Percentiles rank a stretch among this genome's conserved stretches.
These are phyloP conservation scores for Haplosporangium gracile DNA, from an alignment of 192 early-diverging fungal species.

Conservation along the genomic window DNA sequence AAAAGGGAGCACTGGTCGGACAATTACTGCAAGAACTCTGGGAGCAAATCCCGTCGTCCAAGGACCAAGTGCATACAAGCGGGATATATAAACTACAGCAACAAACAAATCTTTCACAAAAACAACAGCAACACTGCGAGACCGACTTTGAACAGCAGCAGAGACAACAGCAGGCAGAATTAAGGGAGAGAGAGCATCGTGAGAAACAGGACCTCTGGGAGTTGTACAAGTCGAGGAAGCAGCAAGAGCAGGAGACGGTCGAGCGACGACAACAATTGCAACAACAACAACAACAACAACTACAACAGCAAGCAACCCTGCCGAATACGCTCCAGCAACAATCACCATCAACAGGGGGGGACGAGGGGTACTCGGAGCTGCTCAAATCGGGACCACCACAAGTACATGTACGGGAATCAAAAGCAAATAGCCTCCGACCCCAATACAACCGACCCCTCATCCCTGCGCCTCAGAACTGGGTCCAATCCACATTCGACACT, in stretches of 20 bases:
- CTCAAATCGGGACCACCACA: not conserved
- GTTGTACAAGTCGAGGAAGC: not conserved
- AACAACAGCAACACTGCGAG: not conserved
- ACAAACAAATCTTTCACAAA: not conserved
- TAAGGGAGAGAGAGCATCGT: not conserved
- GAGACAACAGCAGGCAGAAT: not conserved
- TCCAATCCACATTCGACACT: not conserved
- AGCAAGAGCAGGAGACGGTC: not conserved
- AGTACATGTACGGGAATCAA: not conserved
- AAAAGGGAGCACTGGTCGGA: not conserved
- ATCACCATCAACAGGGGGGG: not conserved
- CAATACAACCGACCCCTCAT: not conserved
- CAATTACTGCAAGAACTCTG: not conserved
- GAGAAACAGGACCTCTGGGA: not conserved
- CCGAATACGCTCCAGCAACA: not conserved
- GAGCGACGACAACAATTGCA: not conserved
- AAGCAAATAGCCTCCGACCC: not conserved
- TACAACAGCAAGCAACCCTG: not conserved
- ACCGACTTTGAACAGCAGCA: not conserved
- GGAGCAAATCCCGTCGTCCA: not conserved
- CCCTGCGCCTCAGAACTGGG: not conserved
- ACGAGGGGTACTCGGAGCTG: not conserved
- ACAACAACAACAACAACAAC: not conserved
- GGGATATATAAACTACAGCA: not conserved
- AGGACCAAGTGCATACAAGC: not conserved